Evolutionary conservation across 2,329 filamentous ascomycete genomes (phyloP).

Genomic region (Xylariaceae sp.): DNA sequence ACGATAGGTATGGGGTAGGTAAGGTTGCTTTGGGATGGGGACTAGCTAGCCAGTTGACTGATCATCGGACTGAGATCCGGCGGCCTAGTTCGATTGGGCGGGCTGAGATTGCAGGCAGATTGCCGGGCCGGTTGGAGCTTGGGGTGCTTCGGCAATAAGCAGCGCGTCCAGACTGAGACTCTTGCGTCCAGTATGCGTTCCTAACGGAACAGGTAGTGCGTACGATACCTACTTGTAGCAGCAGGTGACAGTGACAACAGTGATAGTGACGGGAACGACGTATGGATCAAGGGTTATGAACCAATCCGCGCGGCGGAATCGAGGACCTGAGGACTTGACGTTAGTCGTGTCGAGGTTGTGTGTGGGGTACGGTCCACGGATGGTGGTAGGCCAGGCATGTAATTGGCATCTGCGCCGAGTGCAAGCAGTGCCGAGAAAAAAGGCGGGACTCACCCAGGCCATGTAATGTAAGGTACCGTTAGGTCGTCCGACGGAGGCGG

Average conservation of each 20-base stretch:
- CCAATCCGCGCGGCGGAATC: too few species aligned
- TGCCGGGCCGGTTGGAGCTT: neutral
- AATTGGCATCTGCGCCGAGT: neutral
- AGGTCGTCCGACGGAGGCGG: neutral
- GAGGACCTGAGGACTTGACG: neutral
- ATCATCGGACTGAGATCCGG: slow-evolving; percentile 1
- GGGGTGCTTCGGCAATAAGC: neutral
- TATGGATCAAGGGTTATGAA: too few species aligned
- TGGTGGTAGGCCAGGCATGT: neutral
- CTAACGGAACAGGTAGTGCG: too few species aligned
- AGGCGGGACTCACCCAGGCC: neutral
- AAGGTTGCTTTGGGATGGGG: neutral
- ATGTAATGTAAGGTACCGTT: neutral
- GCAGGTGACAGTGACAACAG: too few species aligned
- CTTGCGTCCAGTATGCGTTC: too few species aligned
- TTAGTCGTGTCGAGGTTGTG: neutral
- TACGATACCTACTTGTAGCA: too few species aligned
- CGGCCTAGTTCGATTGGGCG: neutral
- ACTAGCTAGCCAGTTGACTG: neutral
- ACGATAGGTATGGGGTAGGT: neutral
- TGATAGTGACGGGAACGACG: too few species aligned
- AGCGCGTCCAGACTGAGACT: too few species aligned
- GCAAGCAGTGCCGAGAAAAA: neutral
- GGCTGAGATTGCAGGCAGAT: neutral
- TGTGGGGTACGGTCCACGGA: neutral